Conservation (phyloP, 108 stramenopile species). For the Cyclotella kingstonii region DNA sequence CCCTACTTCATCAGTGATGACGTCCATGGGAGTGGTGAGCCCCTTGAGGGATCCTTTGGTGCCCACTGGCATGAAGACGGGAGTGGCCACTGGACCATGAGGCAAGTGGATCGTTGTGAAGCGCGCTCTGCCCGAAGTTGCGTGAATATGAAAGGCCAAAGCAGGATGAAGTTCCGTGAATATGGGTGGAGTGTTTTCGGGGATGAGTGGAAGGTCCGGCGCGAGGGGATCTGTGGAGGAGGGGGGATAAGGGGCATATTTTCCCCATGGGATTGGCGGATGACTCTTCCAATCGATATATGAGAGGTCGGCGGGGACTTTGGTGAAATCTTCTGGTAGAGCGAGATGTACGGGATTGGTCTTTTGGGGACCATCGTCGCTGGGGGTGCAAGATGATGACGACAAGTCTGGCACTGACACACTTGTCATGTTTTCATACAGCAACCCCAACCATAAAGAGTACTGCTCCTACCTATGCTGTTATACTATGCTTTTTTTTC, state of each 20-base stretch:
- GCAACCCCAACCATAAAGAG: no score
- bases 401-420: no score
- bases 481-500: no score
- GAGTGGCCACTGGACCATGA: slow-evolving; percentile 86
- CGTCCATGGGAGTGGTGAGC: slow-evolving; percentile 71
- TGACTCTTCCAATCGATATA: slow-evolving; percentile 67
- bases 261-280: slow-evolving; percentile 67
- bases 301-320: slow-evolving; percentile 61
- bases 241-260: slow-evolving; percentile 57
- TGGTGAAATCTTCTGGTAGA: slow-evolving; percentile 36
- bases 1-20: slow-evolving; percentile 36
- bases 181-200: slow-evolving; percentile 46
- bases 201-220: slow-evolving; percentile 44
- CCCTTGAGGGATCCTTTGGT: slow-evolving; percentile 97
- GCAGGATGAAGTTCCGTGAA: slow-evolving; percentile 53
- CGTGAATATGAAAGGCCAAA: slow-evolving; percentile 67
- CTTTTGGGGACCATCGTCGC: slow-evolving; percentile 14
- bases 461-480: no score
- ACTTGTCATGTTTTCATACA: no score
- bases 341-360: slow-evolving; percentile 29
- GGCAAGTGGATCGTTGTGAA: slow-evolving; percentile 69
- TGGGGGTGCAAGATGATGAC: no score
- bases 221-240: slow-evolving; percentile 13
- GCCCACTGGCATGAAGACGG: slow-evolving; percentile 99
- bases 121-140: slow-evolving; percentile 66